Evolutionary conservation across 1,284 basidiomycete genomes (phyloP).

Genomic region (Schizophyllum commune): DNA sequence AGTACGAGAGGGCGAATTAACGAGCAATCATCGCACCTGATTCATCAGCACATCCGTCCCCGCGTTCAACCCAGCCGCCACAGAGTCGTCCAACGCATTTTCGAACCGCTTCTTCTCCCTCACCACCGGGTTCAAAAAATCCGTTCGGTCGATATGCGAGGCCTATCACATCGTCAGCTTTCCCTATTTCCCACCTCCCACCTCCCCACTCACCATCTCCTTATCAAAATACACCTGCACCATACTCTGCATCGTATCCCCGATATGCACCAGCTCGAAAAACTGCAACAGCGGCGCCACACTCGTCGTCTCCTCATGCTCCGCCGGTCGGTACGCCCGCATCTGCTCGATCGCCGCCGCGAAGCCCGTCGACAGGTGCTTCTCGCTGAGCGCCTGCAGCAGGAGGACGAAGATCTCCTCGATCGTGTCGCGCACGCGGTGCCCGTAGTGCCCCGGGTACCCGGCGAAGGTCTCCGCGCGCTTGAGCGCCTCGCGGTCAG

Average conservation of each 20-base stretch:
- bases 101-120: slow-evolving; percentile 97
- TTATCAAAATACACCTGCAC: slow-evolving; percentile 98
- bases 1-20: neutral
- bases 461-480: slow-evolving; percentile 84
- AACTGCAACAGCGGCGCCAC: slow-evolving; percentile 94
- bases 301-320: slow-evolving; percentile 68
- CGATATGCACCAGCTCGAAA: slow-evolving; percentile 95
- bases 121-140: slow-evolving; percentile 91
- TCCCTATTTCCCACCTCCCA: neutral
- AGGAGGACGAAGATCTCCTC: slow-evolving; percentile 89
- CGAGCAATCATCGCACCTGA: slow-evolving; percentile 47
- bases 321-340: slow-evolving; percentile 79
- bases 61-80: slow-evolving; percentile 88
- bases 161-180: slow-evolving; percentile 37
- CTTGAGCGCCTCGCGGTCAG: slow-evolving; percentile 85
- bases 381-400: slow-evolving; percentile 69
- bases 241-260: slow-evolving; percentile 96
- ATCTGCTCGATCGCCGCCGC: slow-evolving; percentile 76
- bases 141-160: slow-evolving; percentile 81
- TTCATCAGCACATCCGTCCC: slow-evolving; percentile 96
- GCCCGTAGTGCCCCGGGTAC: slow-evolving; percentile 80
- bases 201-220: slow-evolving; percentile 55
- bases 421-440: slow-evolving; percentile 79
- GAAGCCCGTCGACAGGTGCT: slow-evolving; percentile 86
- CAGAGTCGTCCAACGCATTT: slow-evolving; percentile 84